Evolutionary conservation across 495 filamentous ascomycete genomes (phyloP), one percentile per base, ranked within the genome.

Genomic region (Elaphomyces granulatus): DNA sequence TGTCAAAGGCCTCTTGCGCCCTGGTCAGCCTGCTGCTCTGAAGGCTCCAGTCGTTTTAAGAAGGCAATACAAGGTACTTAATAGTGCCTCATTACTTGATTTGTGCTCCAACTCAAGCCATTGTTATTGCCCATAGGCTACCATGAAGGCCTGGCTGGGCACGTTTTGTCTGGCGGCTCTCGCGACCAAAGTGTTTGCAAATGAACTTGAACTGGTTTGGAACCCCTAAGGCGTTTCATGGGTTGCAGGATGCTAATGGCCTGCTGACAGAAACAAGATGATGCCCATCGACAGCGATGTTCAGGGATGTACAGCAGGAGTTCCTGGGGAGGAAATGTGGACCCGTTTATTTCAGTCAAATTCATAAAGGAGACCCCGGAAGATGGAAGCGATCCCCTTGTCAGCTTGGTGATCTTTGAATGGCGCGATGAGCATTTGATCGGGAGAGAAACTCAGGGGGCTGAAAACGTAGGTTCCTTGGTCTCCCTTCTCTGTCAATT

Each of bases 231-330:
- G 42, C 38, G 38, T 17, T 32, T 20, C 3, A 20, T n/a, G n/a
- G n/a, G n/a, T n/a, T n/a, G 1, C 3, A 32, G 17, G 23, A 37
- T 32, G 31, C 37, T 40, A 21, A 36, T 36, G 46, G 32, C 44
- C 32, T 38, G 39, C 14, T 2, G 30, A 14, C 32, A 87, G 80
- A 75, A 81, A 57, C 69, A 90, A 54, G 76, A 78, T 47, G 74
- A 83, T 28, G 70, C 79, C 20, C 80, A 85, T 58, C 63, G 74
- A 47, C 83, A 94, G 62, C 73, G 81, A 79, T 99, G 90, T 64
- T 79, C 83, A 54, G 90, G 90, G 61, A 96, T 99, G 90, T 99
- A 96, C 63, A 87, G 79, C 58, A 78, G 71, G 52, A 83, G 77
- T 48, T 63, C 80, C 15, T 99, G 90, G 90, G 84, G 86, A 45